Evolutionary conservation across 495 filamentous ascomycete genomes (phyloP).

Genomic region (Letharia columbiana): DNA sequence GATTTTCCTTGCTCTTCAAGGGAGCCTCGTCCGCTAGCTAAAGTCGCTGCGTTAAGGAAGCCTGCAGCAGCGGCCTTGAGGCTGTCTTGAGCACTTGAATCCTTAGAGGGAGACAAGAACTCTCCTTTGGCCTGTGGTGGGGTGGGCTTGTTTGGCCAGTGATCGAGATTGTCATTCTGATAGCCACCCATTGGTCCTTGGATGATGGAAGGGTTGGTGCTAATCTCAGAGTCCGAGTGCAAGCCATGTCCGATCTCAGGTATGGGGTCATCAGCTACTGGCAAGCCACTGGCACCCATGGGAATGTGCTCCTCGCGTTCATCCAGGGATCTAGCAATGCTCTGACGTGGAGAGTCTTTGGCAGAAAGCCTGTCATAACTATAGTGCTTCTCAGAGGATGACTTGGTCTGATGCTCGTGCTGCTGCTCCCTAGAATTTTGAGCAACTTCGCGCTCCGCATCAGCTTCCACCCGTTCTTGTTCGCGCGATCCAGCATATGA

Average conservation of each 20-base stretch:
- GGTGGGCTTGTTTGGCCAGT: constrained; percentile 46
- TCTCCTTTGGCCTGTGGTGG: constrained; percentile 39
- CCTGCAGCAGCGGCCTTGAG: constrained; percentile 24
- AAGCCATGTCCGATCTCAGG: constrained; percentile 55
- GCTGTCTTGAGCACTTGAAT: constrained; percentile 26
- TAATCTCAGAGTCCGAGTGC: constrained; percentile 59
- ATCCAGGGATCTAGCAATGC: constrained; percentile 56
- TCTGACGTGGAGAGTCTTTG: constrained; percentile 65
- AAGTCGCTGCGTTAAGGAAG: constrained; percentile 21
- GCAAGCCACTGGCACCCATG: constrained; percentile 54
- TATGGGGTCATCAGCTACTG: constrained; percentile 44
- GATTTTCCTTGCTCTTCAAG: constrained; percentile 15
- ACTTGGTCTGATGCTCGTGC: not conserved
- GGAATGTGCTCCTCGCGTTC: constrained; percentile 43
- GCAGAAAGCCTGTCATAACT: constrained; percentile 18
- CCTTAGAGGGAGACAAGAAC: constrained; percentile 37
- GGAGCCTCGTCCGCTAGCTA: constrained; percentile 17
- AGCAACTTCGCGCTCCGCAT: constrained; percentile 25
- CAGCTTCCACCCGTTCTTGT: constrained; percentile 25
- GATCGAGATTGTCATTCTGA: constrained; percentile 39
- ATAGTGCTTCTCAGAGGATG: constrained; percentile 10
- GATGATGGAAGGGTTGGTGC: constrained; percentile 70
- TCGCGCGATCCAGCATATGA: constrained; percentile 24
- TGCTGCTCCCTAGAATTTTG: constrained; percentile 18
- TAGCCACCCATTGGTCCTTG: constrained; percentile 55